A percentile compares a stretch with the other conserved stretches of the same genome.
Evolutionary conservation across 495 filamentous ascomycete species (phyloP).

Genomic region (Daldinia caldariorum): DNA sequence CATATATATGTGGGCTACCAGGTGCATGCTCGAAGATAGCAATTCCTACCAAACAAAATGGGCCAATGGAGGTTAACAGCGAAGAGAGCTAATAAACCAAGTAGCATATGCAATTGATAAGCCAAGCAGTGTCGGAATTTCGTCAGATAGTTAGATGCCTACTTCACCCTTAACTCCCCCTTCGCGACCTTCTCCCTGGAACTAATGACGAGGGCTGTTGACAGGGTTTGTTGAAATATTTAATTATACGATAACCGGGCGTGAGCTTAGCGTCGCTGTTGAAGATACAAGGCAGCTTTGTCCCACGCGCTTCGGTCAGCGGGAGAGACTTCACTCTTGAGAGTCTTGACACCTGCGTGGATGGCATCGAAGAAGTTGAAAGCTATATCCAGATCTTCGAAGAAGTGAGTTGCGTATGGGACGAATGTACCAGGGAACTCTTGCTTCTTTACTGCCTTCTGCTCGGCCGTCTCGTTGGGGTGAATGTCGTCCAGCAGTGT

Average conservation of each 20-base stretch:
- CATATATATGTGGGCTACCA: not conserved
- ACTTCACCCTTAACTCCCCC: not conserved
- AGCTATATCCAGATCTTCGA: conserved; percentile 78
- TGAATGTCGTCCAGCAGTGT: conserved; percentile 88
- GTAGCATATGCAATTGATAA: conserved; percentile 25
- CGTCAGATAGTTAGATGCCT: not conserved
- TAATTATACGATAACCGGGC: not conserved
- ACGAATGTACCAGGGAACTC: conserved; percentile 72
- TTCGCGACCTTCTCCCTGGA: not conserved
- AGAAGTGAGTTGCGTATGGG: conserved; percentile 77
- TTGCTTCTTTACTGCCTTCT: conserved; percentile 66
- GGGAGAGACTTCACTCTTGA: conserved; percentile 65
- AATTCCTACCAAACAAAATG: conserved; percentile 10
- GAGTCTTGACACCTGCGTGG: conserved; percentile 71
- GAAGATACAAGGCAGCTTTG: conserved; percentile 72
- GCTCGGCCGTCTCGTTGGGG: conserved; percentile 67
- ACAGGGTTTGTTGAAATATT: conserved; percentile 3
- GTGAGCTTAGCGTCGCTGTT: conserved; percentile 40
- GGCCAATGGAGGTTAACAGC: not conserved
- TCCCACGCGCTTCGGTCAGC: conserved; percentile 69
- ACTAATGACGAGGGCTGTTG: not conserved
- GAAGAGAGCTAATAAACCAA: conserved; percentile 13
- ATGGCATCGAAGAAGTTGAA: conserved; percentile 87
- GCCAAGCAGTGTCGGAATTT: conserved; percentile 4
- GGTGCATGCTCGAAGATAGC: not conserved